phyloP scores from a whole-genome alignment of 495 filamentous ascomycete species.

The Tuber umbilicatum region DNA sequence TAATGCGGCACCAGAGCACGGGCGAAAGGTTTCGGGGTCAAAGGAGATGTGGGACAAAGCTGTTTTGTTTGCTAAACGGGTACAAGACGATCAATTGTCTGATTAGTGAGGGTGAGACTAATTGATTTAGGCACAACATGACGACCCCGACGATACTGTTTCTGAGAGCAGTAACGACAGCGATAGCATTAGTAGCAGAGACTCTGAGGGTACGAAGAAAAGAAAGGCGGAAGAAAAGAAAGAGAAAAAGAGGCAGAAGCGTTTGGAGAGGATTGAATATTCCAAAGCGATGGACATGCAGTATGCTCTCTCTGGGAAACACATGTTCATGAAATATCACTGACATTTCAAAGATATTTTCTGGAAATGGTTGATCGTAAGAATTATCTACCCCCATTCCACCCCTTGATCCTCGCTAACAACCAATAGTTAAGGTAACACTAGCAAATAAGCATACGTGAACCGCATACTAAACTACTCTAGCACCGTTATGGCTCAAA shows the following conservation, averaged over 20 bases:
- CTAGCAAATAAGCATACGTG: background rate
- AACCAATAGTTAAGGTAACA: slow-evolving; percentile 33
- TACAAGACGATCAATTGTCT: slow-evolving; percentile 56
- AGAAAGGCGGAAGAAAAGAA: slow-evolving; percentile 43
- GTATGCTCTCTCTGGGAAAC: slow-evolving; percentile 11
- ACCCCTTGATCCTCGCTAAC: slow-evolving; percentile 13
- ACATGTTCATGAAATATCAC: slow-evolving; percentile 1
- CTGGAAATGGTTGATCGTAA: slow-evolving; percentile 79
- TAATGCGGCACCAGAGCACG: slow-evolving; percentile 6
- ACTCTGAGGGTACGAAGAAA: slow-evolving; percentile 35
- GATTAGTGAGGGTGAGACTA: slow-evolving; percentile 10
- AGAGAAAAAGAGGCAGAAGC: slow-evolving; percentile 45
- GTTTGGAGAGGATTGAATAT: slow-evolving; percentile 48
- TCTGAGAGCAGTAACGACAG: slow-evolving; percentile 40
- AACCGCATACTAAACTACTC: slow-evolving; percentile 20
- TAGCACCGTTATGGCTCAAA: slow-evolving; percentile 87
- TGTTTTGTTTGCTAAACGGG: slow-evolving; percentile 62
- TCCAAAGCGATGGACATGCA: slow-evolving; percentile 78
- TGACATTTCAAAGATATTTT: slow-evolving; percentile 55
- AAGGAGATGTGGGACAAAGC: slow-evolving; percentile 68
- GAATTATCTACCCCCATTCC: slow-evolving; percentile 7
- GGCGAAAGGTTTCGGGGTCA: slow-evolving; percentile 44
- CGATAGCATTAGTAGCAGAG: slow-evolving; percentile 40
- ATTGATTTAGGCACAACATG: slow-evolving; percentile 41
- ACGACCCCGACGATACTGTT: slow-evolving; percentile 23